Base-by-base conservation (phyloP, 208 protist species). In the Zelonia costaricensis region DNA sequence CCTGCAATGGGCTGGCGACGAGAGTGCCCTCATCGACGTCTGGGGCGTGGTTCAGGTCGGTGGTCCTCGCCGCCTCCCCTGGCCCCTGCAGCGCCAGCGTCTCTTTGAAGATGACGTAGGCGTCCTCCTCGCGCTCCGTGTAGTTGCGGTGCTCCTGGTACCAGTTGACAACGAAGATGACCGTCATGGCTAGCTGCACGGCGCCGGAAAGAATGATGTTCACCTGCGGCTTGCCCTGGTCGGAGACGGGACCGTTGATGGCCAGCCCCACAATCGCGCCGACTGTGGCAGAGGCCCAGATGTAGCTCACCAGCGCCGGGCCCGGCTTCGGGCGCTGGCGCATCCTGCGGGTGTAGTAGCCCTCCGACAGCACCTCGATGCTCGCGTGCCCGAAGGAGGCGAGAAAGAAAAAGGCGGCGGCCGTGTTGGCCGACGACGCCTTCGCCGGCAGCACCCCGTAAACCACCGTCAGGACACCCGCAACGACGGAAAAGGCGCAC, bases 141-240 rank as follows among this genome's bases (percentile, higher is more conserved):
- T 44, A 45, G 65, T 88, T 85, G 20, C 8, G 52, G 12, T 49
- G 9, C 78, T 88, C 82, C 35, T 58, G 77, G 52, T 78, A 77
- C 74, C 74, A 79, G 63, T 88, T 88, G 18, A 76, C 64, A 20
- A 75, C 38, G 48, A 79, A 83, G 62, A 85, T 60, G 23, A 82
- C 13, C 16, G 31, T 46, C 1, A 69, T 68, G 39, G 82, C 27
- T 18, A 88, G 31, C 71, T 84, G 74, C 33, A 80, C 36, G 22
- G 46, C 69, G 15, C 61, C 78, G n/a, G 78, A 49, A 30, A 89
- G 46, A 38, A 56, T 77, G 15, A 77, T 57, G 42, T 59, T 63
- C n/a, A 85, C 59, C 13, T n/a, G n/a, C n/a, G n/a, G n/a, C n/a
- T n/a, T n/a, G n/a, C n/a, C n/a, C n/a, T n/a, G n/a, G n/a, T n/a